Evolutionary conservation across 805 yeast genomes (phyloP).

Genomic region (Cephaloascus fragrans): DNA sequence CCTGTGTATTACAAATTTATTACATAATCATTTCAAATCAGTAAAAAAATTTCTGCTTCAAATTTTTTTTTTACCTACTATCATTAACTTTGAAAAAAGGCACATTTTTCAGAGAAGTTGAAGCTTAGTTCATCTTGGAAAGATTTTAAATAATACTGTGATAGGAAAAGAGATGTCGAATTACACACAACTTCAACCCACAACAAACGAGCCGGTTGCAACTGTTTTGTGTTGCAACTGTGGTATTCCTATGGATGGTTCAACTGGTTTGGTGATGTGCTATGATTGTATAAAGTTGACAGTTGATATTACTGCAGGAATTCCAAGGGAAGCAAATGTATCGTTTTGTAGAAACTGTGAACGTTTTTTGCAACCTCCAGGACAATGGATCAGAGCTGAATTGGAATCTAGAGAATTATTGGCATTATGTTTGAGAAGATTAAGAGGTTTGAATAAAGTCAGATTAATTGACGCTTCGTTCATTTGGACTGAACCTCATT

Average conservation of each 20-base stretch:
- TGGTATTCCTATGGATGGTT: slow-evolving; percentile 97
- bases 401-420: slow-evolving; percentile 87
- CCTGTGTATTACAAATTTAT: too few species aligned
- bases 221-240: slow-evolving; percentile 97
- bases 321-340: slow-evolving; percentile 85
- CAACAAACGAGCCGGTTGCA: slow-evolving; percentile 38
- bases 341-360: slow-evolving; percentile 97
- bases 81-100: too few species aligned
- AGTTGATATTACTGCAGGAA: slow-evolving; percentile 87
- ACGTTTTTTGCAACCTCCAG: slow-evolving; percentile 89
- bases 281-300: slow-evolving; percentile 92
- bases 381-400: slow-evolving; percentile 85
- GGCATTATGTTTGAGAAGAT: slow-evolving; percentile 80
- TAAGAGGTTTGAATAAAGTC: slow-evolving; percentile 81
- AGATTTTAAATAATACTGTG: too few species aligned
- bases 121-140: too few species aligned
- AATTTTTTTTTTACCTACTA: too few species aligned
- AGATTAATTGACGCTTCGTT: slow-evolving; percentile 88
- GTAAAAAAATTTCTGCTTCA: too few species aligned
- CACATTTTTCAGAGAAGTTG: too few species aligned
- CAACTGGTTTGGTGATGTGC: slow-evolving; percentile 89
- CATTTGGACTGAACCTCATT: slow-evolving; percentile 99
- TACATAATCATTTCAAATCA: too few species aligned
- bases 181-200: slow-evolving; percentile 31
- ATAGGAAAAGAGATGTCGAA: slow-evolving; percentile 37